These are phyloP conservation scores for Botrytis medusae DNA, from an alignment of 2,329 filamentous ascomycete genomes.

Conservation along the genomic window DNA sequence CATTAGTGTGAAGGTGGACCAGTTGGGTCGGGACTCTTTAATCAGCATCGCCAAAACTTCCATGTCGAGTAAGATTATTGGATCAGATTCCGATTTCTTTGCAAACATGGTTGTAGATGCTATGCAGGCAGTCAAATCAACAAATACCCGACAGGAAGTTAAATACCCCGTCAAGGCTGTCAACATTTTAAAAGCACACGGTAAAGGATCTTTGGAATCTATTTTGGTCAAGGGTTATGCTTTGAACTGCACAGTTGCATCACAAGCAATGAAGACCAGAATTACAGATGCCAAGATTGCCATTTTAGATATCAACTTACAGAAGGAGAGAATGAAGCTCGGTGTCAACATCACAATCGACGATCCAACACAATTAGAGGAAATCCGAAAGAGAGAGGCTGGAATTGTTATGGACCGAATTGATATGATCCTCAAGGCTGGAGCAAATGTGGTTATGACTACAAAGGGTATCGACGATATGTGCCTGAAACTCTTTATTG, in stretches of 20 bases:
- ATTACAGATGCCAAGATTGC: conserved; percentile 95
- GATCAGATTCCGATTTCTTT: conserved; percentile 93
- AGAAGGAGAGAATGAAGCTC: conserved; percentile 99
- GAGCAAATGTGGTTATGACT: conserved; percentile 92
- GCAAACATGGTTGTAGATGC: conserved; percentile 96
- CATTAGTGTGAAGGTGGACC: conserved; percentile 92
- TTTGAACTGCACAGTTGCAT: conserved; percentile 97
- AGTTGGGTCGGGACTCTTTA: conserved; percentile 84
- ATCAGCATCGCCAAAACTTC: conserved; percentile 96
- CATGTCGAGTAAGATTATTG: conserved; percentile 99
- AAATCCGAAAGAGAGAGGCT: conserved; percentile 89
- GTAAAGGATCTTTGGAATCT: conserved; percentile 87
- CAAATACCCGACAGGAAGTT: conserved; percentile 83
- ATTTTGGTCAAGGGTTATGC: conserved; percentile 94
- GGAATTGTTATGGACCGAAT: conserved; percentile 92
- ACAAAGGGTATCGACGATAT: conserved; percentile 99
- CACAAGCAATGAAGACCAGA: conserved; percentile 94
- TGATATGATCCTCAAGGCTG: conserved; percentile 96
- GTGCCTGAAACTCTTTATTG: conserved; percentile 89
- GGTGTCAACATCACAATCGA: conserved; percentile 98
- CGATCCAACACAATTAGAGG: conserved; percentile 94
- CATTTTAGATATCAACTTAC: conserved; percentile 94
- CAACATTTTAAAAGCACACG: conserved; percentile 97
- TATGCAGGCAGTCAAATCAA: conserved; percentile 90
- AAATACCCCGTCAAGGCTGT: conserved; percentile 99